phyloP scores from a whole-genome alignment of 306 rosid genomes.

The Quercus parvula region DNA sequence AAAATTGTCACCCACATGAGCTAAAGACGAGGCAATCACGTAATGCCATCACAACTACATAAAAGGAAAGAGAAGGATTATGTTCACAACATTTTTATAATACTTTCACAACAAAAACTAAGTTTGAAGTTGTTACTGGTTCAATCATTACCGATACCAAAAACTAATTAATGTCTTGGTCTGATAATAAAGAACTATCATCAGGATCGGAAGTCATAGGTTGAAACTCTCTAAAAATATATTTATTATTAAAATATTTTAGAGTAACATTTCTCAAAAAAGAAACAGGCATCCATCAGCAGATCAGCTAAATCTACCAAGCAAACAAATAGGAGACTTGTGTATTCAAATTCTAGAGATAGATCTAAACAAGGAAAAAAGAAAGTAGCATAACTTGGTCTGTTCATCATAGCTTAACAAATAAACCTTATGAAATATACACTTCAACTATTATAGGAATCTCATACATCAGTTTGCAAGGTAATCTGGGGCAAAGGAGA shows the following conservation, averaged over 20 bases:
- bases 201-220: rapidly evolving
- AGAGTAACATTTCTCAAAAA: neutral
- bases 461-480: neutral
- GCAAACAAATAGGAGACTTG: neutral
- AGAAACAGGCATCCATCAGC: neutral
- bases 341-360: neutral
- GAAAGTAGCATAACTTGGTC: neutral
- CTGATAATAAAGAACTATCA: no score
- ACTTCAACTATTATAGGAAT: neutral
- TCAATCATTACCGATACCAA: no score
- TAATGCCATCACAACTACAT: neutral
- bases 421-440: neutral
- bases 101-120: no score
- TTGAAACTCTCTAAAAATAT: no score
- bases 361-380: neutral
- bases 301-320: neutral
- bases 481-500: neutral
- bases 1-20: neutral
- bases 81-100: no score
- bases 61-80: neutral
- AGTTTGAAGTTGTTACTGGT: no score
- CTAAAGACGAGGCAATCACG: neutral
- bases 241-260: no score
- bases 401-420: neutral
- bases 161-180: rapidly evolving